Conservation (phyloP, 2,329 filamentous ascomycete genomes). For the Calonectria hawksworthii region DNA sequence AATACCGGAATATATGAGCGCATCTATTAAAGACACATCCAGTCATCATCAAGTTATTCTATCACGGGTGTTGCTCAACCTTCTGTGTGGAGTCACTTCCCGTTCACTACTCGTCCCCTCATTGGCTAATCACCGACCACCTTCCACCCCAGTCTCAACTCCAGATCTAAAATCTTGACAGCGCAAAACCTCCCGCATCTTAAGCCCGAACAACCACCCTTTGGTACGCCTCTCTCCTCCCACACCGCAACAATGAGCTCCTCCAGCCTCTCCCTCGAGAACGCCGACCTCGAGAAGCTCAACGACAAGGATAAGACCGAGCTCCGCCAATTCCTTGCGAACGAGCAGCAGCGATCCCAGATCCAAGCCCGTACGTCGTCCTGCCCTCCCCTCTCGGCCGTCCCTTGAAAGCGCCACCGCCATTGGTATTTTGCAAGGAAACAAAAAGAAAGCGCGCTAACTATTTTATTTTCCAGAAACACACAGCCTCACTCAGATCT, state of each 20-base stretch:
- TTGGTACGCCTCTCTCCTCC: background rate
- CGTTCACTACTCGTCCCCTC: background rate
- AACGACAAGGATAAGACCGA: constrained; percentile 87
- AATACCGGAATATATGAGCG: background rate
- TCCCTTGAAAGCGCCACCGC: background rate
- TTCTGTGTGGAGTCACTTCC: background rate
- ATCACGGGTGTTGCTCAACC: no score
- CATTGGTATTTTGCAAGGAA: background rate
- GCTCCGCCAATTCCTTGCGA: constrained; percentile 86
- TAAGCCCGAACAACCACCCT: background rate
- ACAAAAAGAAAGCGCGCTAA: constrained; percentile 19
- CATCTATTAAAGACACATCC: background rate
- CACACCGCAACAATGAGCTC: constrained; percentile 50
- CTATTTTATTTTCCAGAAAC: constrained; percentile 56
- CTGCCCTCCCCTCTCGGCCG: constrained; percentile 33
- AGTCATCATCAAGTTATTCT: background rate
- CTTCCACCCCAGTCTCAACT: background rate
- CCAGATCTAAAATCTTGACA: constrained; percentile 30
- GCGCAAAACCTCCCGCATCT: constrained; percentile 23
- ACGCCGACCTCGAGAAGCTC: constrained; percentile 80
- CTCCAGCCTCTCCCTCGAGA: constrained; percentile 56
- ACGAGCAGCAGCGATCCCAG: constrained; percentile 87
- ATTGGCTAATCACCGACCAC: constrained; percentile 22
- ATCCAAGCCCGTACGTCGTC: constrained; percentile 70
- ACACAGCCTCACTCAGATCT: constrained; percentile 76